Evolutionary conservation across 495 filamentous ascomycete species (phyloP), one percentile per base, ranked within the genome.

Genomic region (Aspergillus kassunensis): DNA sequence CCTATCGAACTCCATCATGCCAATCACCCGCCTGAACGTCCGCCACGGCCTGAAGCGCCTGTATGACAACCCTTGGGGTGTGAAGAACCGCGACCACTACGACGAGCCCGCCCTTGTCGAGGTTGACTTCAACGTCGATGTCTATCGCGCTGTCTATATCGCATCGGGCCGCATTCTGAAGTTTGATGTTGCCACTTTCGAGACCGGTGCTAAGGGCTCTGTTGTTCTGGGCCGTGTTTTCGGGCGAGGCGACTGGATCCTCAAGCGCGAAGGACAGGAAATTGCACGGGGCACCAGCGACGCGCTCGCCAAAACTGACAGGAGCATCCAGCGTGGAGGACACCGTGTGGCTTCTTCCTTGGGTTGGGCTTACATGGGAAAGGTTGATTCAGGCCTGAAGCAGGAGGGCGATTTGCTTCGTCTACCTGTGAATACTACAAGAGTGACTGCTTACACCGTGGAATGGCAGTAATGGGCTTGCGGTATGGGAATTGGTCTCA

Each of bases 51-150:
- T 49, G 1, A 37, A 49, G 13, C 31, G 45, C 12, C 33, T 49
- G 0, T 49, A 49, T 25, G 45, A 37, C 12, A 37, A 49, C 12
- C 33, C 45, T 20, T 49, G 45, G 45, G 34, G 33, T 4, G 33
- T 34, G 20, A 36, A 29, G n/a, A 49, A 49, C 31, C 13, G 24
- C 19, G 21, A 15, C 12, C 45, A 49, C 21, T 49, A 49, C 23
- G 34, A 18, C 2, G 45, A 49, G 19, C 45, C 45, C 2, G 45
- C 45, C 3, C 45, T 49, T 0, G 34, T 39, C 6, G 45, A 49
- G 0, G 45, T 49, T 12, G 45, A 49, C 16, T 49, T 49, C 19
- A 23, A 37, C 6, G 34, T 49, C 6, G 45, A 49, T 27, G 34
- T 49, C 2, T 49, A 49, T 23, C 45, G 45, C 0, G 45, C 45